A percentile compares a stretch with the other conserved stretches of the same genome.
Conservation (phyloP, 129 eudicot genomes). For the Pseudognaphalium luteoalbum region DNA sequence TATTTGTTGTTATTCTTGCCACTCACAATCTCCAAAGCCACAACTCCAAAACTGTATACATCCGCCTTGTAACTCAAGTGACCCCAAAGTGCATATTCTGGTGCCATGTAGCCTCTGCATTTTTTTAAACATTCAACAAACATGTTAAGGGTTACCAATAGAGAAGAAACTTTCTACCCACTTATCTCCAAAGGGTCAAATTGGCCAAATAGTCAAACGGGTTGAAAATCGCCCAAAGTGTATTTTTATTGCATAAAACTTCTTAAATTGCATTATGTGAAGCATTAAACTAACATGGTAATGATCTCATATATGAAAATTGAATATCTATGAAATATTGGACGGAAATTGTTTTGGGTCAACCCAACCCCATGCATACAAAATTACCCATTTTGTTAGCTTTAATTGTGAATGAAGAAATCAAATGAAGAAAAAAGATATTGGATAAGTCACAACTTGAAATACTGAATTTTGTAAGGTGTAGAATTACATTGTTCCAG, state of each 20-base stretch:
- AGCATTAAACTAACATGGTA: too few species aligned
- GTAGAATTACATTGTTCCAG: conserved; percentile 45
- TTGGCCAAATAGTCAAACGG: too few species aligned
- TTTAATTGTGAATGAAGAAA: background rate
- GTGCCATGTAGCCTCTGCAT: conserved; percentile 53
- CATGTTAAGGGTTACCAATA: conserved; percentile 7
- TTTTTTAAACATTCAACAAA: background rate
- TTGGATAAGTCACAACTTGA: background rate
- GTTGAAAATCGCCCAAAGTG: too few species aligned
- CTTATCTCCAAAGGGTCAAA: background rate
- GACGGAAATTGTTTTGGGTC: background rate
- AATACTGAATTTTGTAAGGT: background rate
- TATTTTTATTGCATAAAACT: too few species aligned
- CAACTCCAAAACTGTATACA: conserved; percentile 54
- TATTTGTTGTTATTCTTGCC: conserved; percentile 44
- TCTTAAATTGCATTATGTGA: too few species aligned
- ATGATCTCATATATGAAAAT: too few species aligned
- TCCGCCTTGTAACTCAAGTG: conserved; percentile 53
- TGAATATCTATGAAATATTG: too few species aligned
- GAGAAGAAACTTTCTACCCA: background rate
- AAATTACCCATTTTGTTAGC: background rate
- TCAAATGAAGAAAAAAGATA: background rate
- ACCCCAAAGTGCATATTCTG: conserved; percentile 55
- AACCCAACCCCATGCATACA: background rate
- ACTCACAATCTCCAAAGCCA: conserved; percentile 50